These are phyloP conservation scores for Clathrus columnatus DNA, from an alignment of 768 basidiomycete genomes.

Conservation along the genomic window DNA sequence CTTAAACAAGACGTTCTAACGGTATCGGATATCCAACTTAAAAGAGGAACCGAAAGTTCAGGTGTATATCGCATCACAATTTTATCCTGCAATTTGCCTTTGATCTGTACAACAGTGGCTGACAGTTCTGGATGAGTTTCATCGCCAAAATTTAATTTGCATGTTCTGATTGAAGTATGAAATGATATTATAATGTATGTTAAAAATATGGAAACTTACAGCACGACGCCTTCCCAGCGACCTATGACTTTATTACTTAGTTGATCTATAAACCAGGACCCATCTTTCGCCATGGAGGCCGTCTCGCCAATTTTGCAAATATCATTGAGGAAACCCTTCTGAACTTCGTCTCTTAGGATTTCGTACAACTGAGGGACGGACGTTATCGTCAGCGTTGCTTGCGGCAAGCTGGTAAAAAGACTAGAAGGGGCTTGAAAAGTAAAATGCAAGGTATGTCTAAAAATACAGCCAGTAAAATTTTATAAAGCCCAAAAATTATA, in stretches of 20 bases:
- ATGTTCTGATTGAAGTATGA: neutral
- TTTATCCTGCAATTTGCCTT: neutral
- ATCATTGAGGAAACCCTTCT: slow-evolving; percentile 55
- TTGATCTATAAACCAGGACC: slow-evolving; percentile 73
- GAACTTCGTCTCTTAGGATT: slow-evolving; percentile 70
- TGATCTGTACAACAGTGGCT: neutral
- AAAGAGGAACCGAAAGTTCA: neutral
- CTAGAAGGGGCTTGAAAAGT: slow-evolving; percentile 70
- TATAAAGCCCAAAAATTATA: neutral
- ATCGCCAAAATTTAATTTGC: neutral
- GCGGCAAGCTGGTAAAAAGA: slow-evolving; percentile 69
- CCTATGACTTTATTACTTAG: slow-evolving; percentile 57
- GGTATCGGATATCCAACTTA: slow-evolving; percentile 2
- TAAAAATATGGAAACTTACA: slow-evolving; percentile 40
- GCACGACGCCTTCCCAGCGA: slow-evolving; percentile 68
- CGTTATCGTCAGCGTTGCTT: slow-evolving; percentile 64
- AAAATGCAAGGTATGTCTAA: slow-evolving; percentile 65
- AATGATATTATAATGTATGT: neutral
- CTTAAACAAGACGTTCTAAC: neutral
- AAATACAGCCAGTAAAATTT: neutral
- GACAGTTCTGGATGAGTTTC: neutral
- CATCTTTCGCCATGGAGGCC: slow-evolving; percentile 38
- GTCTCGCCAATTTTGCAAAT: slow-evolving; percentile 61
- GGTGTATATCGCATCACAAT: neutral
- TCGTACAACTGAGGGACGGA: slow-evolving; percentile 71